Base-by-base conservation (phyloP, 148 eudicot species). In the Rhododendron kiyosumense region DNA sequence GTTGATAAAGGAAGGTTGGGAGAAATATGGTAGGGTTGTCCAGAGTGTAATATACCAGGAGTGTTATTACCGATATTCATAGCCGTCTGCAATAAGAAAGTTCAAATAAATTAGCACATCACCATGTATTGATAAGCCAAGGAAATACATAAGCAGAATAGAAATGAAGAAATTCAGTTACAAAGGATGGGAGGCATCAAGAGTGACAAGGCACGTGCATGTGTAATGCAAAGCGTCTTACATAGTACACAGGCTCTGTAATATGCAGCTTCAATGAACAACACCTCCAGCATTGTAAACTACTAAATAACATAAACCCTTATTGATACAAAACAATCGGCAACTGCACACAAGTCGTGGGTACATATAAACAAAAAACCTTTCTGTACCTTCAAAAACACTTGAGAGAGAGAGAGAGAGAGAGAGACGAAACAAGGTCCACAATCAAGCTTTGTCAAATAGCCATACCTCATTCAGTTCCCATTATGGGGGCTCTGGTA, bases 51-150 rank as follows among this genome's bases (percentile, higher is more conserved):
- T 11, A 61, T 49, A 83, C 84, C 86, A 48, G 93, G 84, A 63
- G 87, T 81, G 59, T 80, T 88, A 76, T 94, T 88, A 28, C 93
- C 92, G 78, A 90, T 85, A 86, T 91, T 91, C 88, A 92, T 90
- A 71, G 94, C 93, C 12, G 86, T 91, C 97, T 94, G 93, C 87
- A 88, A 61, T 13, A 73, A 85, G 48, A 84, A 51, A 84, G 69
- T 26, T 83, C 80, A 36, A 83, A n/a, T 24, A 77, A 69, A 81
- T 81, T 49, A 48, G 22, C 30, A 48, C 26, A 30, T 32, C 5
- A 84, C 75, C 24, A 54, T 54, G 34, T 49, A 14, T 77, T 24
- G 34, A 46, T 13, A 78, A 85, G n/a, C 36, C 46, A 38, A 85
- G 24, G 36, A 32, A 81, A 75, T 71, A 76, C 14, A 84, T 36